Evolutionary conservation across 108 stramenopile genomes (phyloP), one percentile per base, ranked within the genome.

Genomic region (Pseudonitzschia multistriata): DNA sequence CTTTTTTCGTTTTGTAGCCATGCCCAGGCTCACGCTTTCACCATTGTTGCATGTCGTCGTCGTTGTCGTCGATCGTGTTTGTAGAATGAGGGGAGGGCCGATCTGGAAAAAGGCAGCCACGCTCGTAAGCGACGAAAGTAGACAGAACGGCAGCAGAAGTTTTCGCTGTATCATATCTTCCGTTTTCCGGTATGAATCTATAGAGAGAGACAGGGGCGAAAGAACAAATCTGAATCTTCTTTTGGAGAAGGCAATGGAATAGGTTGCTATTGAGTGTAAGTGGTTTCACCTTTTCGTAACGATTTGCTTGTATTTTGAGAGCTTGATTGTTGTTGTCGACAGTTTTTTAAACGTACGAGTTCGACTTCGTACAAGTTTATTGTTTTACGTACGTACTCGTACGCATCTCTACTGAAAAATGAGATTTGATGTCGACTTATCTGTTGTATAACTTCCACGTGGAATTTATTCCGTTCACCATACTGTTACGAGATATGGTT

Each of bases 1-100:
- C 45, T 39, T 69, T 27, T 76, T 76, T 52, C 42, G 57, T 49
- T 52, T 64, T 14, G 15, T 30, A 3, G 57, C 34, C 31, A 36
- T 35, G 14, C 21, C n/a, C 3, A 59, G 34, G 14, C 28, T 21
- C 3, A 36, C 34, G 3, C 57, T n/a, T 3, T 35, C n/a, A 33
- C 31, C 19, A 59, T 30, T 55, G 29, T 3, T n/a, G 42, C 42
- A 45, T 45, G 42, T 13, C 8, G 22, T 55, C 29, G 4, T 25
- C 29, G 22, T 48, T 19, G 47, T 4, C 15, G 29, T 25, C 54
- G 29, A 8, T 55, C 14, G 54, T 25, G 29, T 30, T 28, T 30
- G 29, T 30, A 27, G 24, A 55, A 55, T n/a, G 54, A 59, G 7
- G 11, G 57, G 29, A 59, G 57, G 6, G 6, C 33, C 31, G 21